Base-by-base conservation (phyloP, 2,329 filamentous ascomycete genomes). In the Ascochyta viciae-villosae region DNA sequence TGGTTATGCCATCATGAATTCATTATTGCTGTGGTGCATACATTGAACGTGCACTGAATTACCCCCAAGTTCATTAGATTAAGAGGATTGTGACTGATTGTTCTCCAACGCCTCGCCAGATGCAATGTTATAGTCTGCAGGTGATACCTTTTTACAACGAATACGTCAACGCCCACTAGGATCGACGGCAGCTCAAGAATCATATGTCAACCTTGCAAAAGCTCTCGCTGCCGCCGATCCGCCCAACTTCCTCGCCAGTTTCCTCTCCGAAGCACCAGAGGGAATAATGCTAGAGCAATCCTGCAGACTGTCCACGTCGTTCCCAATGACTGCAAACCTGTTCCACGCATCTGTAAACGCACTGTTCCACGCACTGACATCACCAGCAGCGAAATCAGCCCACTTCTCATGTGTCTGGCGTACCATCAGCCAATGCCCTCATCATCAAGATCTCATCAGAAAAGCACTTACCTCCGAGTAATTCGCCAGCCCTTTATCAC, bases 321-420 rank as follows among this genome's bases (percentile, higher is more conserved):
- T 71, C 1, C 66, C 66, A 15, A 68, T 58, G 6, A 68, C 64
- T 0, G 58, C 43, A 19, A 70, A 66, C 1, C 63, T 49, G 8
- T 66, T 56, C 65, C 61, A 67, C 0, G 66, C 71, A 35, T 50
- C 48, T 1, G 60, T 55, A 33, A 70, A 73, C 3, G 64, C 63
- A 1, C 38, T 40, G 4, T 40, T 50, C 69, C 69, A 73, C 2
- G 44, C 47, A 9, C 41, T 43, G 10, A 60, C 57, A 13, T 55
- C 62, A 2, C 53, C 53, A 16, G 50, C 49, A 4, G 62, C 58
- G 26, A 69, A 71, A n/a, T 46, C 27, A 1, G 55, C 48, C 65
- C 63, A 70, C 2, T 44, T 58, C 6, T 42, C 22, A 2, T 49
- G 33, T 24, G 67, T 70, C 66, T 70, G 26, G 3, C 24, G 50